phyloP scores from a whole-genome alignment of 2,329 filamentous ascomycete genomes.

The Aspergillus sp. region DNA sequence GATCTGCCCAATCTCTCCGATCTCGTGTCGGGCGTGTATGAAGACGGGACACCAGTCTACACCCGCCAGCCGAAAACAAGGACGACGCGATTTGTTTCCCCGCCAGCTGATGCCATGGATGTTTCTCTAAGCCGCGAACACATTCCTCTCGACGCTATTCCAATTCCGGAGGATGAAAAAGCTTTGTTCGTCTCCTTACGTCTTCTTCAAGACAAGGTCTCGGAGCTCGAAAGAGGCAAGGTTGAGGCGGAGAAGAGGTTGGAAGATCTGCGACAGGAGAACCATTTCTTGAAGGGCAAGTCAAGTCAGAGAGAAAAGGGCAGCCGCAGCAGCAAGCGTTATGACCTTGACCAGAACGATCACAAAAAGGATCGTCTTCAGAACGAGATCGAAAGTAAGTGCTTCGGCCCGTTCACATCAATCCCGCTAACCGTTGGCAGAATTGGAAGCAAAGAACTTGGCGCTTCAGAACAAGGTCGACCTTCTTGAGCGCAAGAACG shows the following conservation, averaged over 20 bases:
- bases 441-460: slow-evolving; percentile 58
- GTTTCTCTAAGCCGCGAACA: slow-evolving; percentile 44
- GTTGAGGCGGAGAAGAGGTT: slow-evolving; percentile 54
- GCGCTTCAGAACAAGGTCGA: slow-evolving; percentile 61
- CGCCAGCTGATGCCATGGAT: slow-evolving; percentile 42
- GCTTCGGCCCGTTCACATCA: not conserved
- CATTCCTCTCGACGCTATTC: slow-evolving; percentile 57
- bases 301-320: slow-evolving; percentile 44
- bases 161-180: slow-evolving; percentile 66
- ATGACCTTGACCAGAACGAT: slow-evolving; percentile 52
- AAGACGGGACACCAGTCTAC: slow-evolving; percentile 63
- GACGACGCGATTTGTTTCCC: slow-evolving; percentile 59
- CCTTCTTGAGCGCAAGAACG: slow-evolving; percentile 58
- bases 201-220: slow-evolving; percentile 61
- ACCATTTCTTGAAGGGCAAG: slow-evolving; percentile 55
- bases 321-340: slow-evolving; percentile 31
- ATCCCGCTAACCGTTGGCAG: slow-evolving; percentile 35
- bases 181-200: slow-evolving; percentile 65
- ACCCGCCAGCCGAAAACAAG: slow-evolving; percentile 54
- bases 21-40: slow-evolving; percentile 62
- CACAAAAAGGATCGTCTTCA: slow-evolving; percentile 39
- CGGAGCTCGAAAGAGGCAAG: slow-evolving; percentile 60
- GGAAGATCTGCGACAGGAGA: slow-evolving; percentile 57
- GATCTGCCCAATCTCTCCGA: slow-evolving; percentile 66
- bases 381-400: slow-evolving; percentile 47